Percentiles rank a stretch among this genome's conserved stretches.
phyloP scores from a whole-genome alignment of 805 yeast genomes.

The Ascoidea rubescens region DNA sequence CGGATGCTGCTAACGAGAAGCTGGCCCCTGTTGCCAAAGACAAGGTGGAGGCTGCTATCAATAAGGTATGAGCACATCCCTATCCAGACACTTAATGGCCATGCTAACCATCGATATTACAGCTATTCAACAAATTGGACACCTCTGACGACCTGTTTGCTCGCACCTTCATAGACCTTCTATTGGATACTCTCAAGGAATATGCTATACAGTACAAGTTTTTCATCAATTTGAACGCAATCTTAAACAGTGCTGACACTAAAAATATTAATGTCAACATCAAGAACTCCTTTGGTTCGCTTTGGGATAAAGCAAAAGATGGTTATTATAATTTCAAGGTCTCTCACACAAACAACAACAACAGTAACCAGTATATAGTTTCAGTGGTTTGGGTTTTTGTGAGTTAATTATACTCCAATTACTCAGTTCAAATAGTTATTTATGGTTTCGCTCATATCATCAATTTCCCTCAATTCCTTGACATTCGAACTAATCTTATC shows the following conservation, averaged over 20 bases:
- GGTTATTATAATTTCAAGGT: constrained; percentile 27
- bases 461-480: too few relatives aligned
- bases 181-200: constrained; percentile 23
- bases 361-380: too few relatives aligned
- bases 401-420: too few relatives aligned
- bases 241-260: constrained; percentile 16
- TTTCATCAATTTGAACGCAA: constrained; percentile 28
- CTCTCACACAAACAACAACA: neutral
- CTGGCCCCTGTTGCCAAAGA: neutral
- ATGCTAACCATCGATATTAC: too few relatives aligned
- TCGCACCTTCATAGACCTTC: constrained; percentile 12
- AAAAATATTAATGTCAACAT: constrained; percentile 14
- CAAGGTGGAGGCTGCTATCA: neutral
- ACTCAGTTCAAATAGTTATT: too few relatives aligned
- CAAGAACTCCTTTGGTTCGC: constrained; percentile 31
- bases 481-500: too few relatives aligned
- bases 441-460: too few relatives aligned
- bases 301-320: constrained; percentile 44
- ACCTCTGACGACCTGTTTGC: constrained; percentile 1
- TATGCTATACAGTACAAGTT: constrained; percentile 46
- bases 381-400: neutral
- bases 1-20: neutral
- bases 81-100: neutral
- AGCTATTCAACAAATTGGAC: neutral
- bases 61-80: neutral